phyloP scores from a whole-genome alignment of 768 basidiomycete genomes.

The Trametes maxima region DNA sequence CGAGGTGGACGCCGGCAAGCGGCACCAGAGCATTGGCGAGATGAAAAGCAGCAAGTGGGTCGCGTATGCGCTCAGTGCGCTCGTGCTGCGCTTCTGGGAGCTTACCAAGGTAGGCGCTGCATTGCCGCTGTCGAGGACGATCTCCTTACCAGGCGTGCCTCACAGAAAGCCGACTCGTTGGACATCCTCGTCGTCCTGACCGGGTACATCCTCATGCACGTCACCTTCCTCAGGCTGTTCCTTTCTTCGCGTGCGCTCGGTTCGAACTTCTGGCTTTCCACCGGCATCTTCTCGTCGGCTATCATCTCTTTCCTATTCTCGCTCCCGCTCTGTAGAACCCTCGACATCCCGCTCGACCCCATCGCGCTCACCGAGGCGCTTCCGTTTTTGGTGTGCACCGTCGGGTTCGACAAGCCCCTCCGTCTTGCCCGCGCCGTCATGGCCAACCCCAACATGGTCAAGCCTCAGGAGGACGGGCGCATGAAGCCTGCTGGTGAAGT shows the following conservation, averaged over 20 bases:
- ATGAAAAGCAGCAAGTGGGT: slow-evolving; percentile 88
- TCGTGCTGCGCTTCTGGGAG: slow-evolving; percentile 83
- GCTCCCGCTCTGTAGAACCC: slow-evolving; percentile 72
- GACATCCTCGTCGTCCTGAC: slow-evolving; percentile 94
- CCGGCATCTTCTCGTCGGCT: slow-evolving; percentile 79
- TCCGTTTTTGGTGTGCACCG: slow-evolving; percentile 96
- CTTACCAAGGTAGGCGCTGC: slow-evolving; percentile 62
- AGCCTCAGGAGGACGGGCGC: slow-evolving; percentile 40
- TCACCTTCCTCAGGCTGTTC: slow-evolving; percentile 90
- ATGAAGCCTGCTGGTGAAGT: slow-evolving; percentile 82
- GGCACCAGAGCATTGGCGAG: slow-evolving; percentile 58
- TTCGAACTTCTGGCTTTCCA: slow-evolving; percentile 68
- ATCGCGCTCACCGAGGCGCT: slow-evolving; percentile 93
- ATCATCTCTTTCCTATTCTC: slow-evolving; percentile 84
- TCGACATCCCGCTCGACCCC: slow-evolving; percentile 89
- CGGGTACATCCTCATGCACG: slow-evolving; percentile 95
- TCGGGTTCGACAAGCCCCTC: slow-evolving; percentile 98
- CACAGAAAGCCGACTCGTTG: slow-evolving; percentile 88
- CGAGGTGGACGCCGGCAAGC: slow-evolving; percentile 49
- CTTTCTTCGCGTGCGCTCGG: slow-evolving; percentile 86
- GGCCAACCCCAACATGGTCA: slow-evolving; percentile 63
- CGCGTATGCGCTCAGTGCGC: slow-evolving; percentile 77
- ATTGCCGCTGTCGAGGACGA: neutral
- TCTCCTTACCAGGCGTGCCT: slow-evolving; percentile 4
- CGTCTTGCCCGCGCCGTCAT: slow-evolving; percentile 90